phyloP scores from a whole-genome alignment of 768 basidiomycete genomes.

The Boletellus emodensis region DNA sequence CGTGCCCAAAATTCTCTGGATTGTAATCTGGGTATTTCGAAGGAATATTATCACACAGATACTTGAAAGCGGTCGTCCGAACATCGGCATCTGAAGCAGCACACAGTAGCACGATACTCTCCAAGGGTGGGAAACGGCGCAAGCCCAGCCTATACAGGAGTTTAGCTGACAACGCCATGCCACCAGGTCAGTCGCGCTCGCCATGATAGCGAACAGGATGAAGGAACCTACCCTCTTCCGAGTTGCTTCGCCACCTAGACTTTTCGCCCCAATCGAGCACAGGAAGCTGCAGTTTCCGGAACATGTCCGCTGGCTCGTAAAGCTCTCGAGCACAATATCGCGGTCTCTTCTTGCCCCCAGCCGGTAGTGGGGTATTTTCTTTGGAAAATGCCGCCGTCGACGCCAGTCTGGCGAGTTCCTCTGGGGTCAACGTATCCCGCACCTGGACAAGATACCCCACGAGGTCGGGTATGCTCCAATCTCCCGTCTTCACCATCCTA shows the following conservation, averaged over 20 bases:
- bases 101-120: conserved; percentile 65
- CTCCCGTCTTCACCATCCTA: conserved; percentile 86
- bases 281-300: conserved; percentile 72
- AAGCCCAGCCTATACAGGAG: conserved; percentile 73
- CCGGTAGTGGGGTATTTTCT: conserved; percentile 35
- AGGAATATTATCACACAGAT: conserved; percentile 72
- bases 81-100: conserved; percentile 48
- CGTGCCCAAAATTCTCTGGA: conserved; percentile 47
- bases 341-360: conserved; percentile 33
- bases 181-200: not conserved
- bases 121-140: conserved; percentile 62
- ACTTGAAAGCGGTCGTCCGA: conserved; percentile 67
- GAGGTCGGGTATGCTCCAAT: conserved; percentile 84
- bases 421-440: conserved; percentile 52
- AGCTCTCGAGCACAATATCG: conserved; percentile 68
- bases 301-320: conserved; percentile 77
- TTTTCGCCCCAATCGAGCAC: conserved; percentile 83
- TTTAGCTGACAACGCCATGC: conserved; percentile 50
- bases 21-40: conserved; percentile 59
- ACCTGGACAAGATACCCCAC: conserved; percentile 86
- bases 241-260: conserved; percentile 72
- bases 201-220: not conserved
- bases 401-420: conserved; percentile 53
- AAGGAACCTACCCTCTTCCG: conserved; percentile 71
- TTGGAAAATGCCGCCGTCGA: conserved; percentile 73